Evolutionary conservation across 768 basidiomycete genomes (phyloP).

Genomic region (Cyclocybe cylindracea): DNA sequence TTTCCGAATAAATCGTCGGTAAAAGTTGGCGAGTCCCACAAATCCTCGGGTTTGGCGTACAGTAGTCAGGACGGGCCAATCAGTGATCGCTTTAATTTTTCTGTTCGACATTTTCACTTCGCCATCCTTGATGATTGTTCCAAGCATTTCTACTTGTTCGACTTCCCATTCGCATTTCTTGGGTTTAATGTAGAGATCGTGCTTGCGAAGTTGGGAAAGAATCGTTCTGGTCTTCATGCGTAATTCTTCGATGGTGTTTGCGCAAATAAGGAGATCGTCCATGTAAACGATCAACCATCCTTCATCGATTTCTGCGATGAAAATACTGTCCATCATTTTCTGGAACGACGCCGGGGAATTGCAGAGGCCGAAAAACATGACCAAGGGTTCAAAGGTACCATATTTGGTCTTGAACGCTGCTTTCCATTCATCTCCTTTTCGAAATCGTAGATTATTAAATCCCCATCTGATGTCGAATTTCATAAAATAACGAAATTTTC

Average conservation of each 20-base stretch:
- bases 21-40: conserved; percentile 43
- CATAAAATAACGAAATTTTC: conserved; percentile 28
- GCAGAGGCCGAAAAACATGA: conserved; percentile 20
- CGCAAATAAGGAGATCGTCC: conserved; percentile 12
- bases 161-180: too few relatives aligned
- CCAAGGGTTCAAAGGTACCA: conserved; percentile 17
- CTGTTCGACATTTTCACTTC: conserved; percentile 13
- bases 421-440: conserved; percentile 42
- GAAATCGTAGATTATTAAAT: conserved; percentile 35
- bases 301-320: conserved; percentile 1
- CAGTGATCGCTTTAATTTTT: conserved; percentile 27
- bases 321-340: conserved; percentile 12
- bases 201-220: conserved; percentile 18
- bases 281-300: conserved; percentile 10
- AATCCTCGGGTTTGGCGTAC: conserved; percentile 1
- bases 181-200: too few relatives aligned
- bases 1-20: conserved; percentile 30
- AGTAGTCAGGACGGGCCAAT: conserved; percentile 26
- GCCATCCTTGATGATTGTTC: conserved; percentile 14
- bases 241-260: background rate
- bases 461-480: conserved; percentile 40
- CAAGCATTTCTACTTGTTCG: conserved; percentile 10
- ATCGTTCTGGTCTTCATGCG: conserved; percentile 15
- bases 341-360: conserved; percentile 15
- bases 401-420: conserved; percentile 36